Evolutionary conservation across 495 filamentous ascomycete species (phyloP).

Genomic region (Penicillium malachiteum): DNA sequence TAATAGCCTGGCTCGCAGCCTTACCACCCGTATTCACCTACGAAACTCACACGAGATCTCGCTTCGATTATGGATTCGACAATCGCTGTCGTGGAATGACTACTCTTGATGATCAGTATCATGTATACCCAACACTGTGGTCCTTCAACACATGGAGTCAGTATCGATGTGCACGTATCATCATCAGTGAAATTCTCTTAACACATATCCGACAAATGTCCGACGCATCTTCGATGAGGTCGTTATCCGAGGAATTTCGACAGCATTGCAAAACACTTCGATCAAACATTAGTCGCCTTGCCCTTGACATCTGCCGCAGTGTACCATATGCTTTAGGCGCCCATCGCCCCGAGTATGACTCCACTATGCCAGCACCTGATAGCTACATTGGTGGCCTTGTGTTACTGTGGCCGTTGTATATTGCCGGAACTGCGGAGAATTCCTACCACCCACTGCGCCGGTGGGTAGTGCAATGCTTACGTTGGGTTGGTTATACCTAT

Average conservation of each 20-base stretch:
- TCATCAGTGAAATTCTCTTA: conserved; percentile 54
- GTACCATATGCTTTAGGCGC: conserved; percentile 42
- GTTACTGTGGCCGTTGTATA: conserved; percentile 50
- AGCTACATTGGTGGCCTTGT: conserved; percentile 42
- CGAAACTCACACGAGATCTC: conserved; percentile 24
- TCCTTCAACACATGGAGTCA: conserved; percentile 59
- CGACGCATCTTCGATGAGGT: conserved; percentile 9
- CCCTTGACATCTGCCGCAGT: conserved; percentile 46
- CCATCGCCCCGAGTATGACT: conserved; percentile 4
- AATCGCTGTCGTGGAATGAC: conserved; percentile 24
- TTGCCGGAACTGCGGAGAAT: conserved; percentile 39
- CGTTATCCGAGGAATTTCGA: conserved; percentile 32
- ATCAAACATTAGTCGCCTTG: conserved; percentile 34
- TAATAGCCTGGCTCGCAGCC: conserved; percentile 41
- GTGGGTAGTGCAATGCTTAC: conserved; percentile 45
- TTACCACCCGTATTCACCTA: conserved; percentile 41
- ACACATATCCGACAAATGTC: conserved; percentile 18
- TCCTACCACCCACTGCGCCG: conserved; percentile 31
- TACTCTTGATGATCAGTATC: conserved; percentile 56
- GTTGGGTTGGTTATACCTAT: conserved; percentile 43
- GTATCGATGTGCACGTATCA: conserved; percentile 60
- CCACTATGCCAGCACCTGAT: conserved; percentile 17
- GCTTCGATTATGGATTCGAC: conserved; percentile 23
- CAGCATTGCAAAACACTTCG: conserved; percentile 35
- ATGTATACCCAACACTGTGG: conserved; percentile 59